Base-by-base conservation (phyloP, 2,329 filamentous ascomycete species). In the Scedosporium dehoogii region DNA sequence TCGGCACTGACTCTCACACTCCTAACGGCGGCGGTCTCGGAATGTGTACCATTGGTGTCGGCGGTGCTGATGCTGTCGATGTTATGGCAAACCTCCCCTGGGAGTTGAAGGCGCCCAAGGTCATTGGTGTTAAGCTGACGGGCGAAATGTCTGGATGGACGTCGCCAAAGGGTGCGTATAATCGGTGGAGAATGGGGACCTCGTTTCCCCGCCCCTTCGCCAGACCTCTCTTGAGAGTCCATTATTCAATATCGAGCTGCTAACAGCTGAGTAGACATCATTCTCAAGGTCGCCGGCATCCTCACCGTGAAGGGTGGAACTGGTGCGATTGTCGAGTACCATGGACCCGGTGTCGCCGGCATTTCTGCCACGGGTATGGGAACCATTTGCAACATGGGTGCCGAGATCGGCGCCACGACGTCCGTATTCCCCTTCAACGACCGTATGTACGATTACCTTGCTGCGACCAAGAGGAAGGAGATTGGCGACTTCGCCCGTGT, bases 371-470 rank as follows among this genome's bases (percentile, higher is more conserved):
- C 57, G 10, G 93, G 93, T 71, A 93, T 93, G 89, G 92, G 81
- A 25, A 96, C 91, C 1, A 89, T 94, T 7, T 81, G 78, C 69
- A 87, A 87, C 73, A 61, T 61, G 60, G 82, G 82, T 72, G 86
- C 87, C 68, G 86, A 90, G 70, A 89, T 90, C 67, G 89, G 89
- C 71, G 89, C 92, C 64, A 97, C 93, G 21, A 97, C 93, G 62
- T 96, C 92, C 16, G 73, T 97, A 55, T 99, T 99, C 88, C 92
- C 92, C 69, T 99, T 96, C 87, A 96, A 96, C 81, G 90, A 97
- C 76, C 86, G 90, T 73, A 96, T 96, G 92, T 90, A 96, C 82
- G 90, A 97, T 74, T 99, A 97, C 81, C 86, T 99, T 53, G 81
- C 81, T 55, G 91, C 92, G 51, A 99, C 94, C 70, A 97, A 96